Percentiles rank a stretch among this genome's conserved stretches.
Conservation (phyloP, 106 monocot species). For the Dioscorea alata region DNA sequence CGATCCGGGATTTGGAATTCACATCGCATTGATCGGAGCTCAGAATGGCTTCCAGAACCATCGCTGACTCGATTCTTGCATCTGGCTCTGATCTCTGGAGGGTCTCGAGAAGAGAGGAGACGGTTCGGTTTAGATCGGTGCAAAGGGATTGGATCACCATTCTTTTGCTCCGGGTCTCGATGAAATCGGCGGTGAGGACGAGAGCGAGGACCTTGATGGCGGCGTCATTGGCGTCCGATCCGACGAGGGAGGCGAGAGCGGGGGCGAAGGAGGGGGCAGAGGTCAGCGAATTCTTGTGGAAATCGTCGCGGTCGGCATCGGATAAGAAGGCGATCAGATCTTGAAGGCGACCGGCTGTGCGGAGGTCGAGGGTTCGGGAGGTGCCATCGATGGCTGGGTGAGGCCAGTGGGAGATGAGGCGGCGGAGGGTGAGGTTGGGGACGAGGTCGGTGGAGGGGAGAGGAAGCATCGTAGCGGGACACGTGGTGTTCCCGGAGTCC, state of each 20-base stretch:
- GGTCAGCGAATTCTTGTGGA: slow-evolving; percentile 32
- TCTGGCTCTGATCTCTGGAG: slow-evolving; percentile 15
- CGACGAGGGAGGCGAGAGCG: slow-evolving; percentile 23
- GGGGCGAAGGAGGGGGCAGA: slow-evolving; percentile 10
- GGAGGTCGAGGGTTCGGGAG: neutral
- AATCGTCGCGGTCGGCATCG: slow-evolving; percentile 28
- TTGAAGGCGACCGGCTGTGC: neutral
- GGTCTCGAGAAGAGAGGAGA: neutral
- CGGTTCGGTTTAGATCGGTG: neutral
- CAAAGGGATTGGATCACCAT: slow-evolving; percentile 4
- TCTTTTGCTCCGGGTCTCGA: slow-evolving; percentile 20
- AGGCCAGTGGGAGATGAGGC: slow-evolving; percentile 75
- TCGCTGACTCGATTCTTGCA: slow-evolving; percentile 30
- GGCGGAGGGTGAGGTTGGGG: slow-evolving; percentile 81
- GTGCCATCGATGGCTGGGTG: neutral
- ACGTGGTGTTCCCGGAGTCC: slow-evolving; percentile 74
- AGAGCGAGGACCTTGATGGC: slow-evolving; percentile 21
- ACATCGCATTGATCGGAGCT: neutral
- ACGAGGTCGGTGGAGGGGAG: slow-evolving; percentile 75
- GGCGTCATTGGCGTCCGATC: slow-evolving; percentile 20
- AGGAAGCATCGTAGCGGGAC: slow-evolving; percentile 79
- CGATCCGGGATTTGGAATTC: slow-evolving; percentile 20
- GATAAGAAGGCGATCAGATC: slow-evolving; percentile 13
- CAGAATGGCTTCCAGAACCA: slow-evolving; percentile 23
- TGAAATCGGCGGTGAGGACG: slow-evolving; percentile 17